phyloP scores from a whole-genome alignment of 2,329 filamentous ascomycete species.

The Cladosporium phlei region DNA sequence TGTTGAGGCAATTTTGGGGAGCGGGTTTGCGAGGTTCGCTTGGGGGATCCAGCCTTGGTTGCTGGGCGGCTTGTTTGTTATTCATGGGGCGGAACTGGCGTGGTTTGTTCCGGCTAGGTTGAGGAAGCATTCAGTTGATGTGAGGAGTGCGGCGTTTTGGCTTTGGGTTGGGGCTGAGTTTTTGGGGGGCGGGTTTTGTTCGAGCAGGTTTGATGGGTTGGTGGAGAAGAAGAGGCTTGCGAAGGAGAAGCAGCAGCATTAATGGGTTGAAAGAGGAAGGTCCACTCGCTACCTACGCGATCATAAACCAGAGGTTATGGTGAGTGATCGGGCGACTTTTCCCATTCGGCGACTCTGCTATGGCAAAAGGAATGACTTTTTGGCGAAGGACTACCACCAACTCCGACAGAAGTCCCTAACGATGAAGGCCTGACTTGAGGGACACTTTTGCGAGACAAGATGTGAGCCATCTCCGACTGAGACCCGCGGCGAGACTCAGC shows the following conservation, averaged over 20 bases:
- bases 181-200: conserved; percentile 50
- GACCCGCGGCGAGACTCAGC: too few species aligned
- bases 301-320: too few species aligned
- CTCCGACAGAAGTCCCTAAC: too few species aligned
- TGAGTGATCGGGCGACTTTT: too few species aligned
- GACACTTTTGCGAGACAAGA: too few species aligned
- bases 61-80: conserved; percentile 53
- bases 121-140: conserved; percentile 48
- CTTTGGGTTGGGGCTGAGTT: conserved; percentile 49
- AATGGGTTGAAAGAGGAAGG: conserved; percentile 1
- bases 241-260: conserved; percentile 38
- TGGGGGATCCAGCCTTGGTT: conserved; percentile 56
- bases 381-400: too few species aligned
- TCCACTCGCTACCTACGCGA: too few species aligned
- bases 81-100: conserved; percentile 63
- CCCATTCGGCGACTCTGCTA: too few species aligned
- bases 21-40: conserved; percentile 56
- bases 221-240: conserved; percentile 39
- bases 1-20: conserved; percentile 40
- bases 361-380: too few species aligned
- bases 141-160: conserved; percentile 48
- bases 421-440: too few species aligned
- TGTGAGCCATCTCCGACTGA: too few species aligned
- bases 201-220: conserved; percentile 43
- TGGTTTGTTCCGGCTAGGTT: conserved; percentile 44